These are phyloP conservation scores for Hypoxylon sp. DNA, from an alignment of 2,329 filamentous ascomycete genomes.

Conservation along the genomic window DNA sequence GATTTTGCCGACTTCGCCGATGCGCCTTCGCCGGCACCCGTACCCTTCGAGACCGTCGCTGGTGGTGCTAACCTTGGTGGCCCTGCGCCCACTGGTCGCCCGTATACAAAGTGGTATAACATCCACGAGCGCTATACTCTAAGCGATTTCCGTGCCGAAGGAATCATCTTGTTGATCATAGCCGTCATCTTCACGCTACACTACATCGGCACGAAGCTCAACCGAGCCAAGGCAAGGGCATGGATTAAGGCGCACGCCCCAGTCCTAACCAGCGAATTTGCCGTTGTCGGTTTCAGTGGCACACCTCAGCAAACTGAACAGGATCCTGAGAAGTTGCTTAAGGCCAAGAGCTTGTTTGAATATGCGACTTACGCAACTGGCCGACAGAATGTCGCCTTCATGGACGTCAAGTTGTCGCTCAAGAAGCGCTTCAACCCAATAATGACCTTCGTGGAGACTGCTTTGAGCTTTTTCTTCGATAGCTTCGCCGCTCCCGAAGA, in stretches of 20 bases:
- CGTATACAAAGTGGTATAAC: slow-evolving; percentile 97
- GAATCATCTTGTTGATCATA: slow-evolving; percentile 83
- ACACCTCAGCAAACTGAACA: slow-evolving; percentile 63
- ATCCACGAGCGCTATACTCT: slow-evolving; percentile 90
- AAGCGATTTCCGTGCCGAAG: slow-evolving; percentile 89
- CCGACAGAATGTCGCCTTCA: slow-evolving; percentile 90
- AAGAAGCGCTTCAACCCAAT: slow-evolving; percentile 90
- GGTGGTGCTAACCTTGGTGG: slow-evolving; percentile 63
- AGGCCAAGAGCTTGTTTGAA: slow-evolving; percentile 90
- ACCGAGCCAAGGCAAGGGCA: slow-evolving; percentile 82
- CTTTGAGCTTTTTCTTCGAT: slow-evolving; percentile 84
- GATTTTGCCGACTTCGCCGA: slow-evolving; percentile 96
- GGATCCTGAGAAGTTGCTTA: slow-evolving; percentile 73
- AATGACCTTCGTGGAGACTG: slow-evolving; percentile 72
- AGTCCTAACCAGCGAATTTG: slow-evolving; percentile 84
- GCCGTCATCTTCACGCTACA: slow-evolving; percentile 82
- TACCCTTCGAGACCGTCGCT: slow-evolving; percentile 63
- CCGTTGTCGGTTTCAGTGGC: slow-evolving; percentile 84
- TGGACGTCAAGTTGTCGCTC: slow-evolving; percentile 86
- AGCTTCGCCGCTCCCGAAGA: slow-evolving; percentile 78
- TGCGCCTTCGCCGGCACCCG: slow-evolving; percentile 76
- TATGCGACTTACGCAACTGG: slow-evolving; percentile 91
- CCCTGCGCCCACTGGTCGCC: slow-evolving; percentile 66
- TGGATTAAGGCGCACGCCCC: slow-evolving; percentile 85
- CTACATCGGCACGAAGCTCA: slow-evolving; percentile 83